These are phyloP conservation scores for Tetrapisispora phaffii DNA, from an alignment of 805 yeast genomes.

Conservation along the genomic window DNA sequence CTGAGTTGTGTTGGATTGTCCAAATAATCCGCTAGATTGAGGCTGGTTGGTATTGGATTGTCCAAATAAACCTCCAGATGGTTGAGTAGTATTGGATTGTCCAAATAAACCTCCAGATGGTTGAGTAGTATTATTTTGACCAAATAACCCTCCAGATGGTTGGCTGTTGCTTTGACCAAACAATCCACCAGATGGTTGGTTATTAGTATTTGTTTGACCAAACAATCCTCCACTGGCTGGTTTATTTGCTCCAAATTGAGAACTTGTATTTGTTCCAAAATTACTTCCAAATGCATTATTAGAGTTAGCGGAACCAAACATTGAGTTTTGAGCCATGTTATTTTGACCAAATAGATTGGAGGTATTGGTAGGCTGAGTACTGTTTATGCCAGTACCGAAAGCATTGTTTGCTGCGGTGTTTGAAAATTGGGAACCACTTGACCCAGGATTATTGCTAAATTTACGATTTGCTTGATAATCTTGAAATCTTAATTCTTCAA, in stretches of 20 bases:
- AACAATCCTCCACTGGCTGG: slow-evolving; percentile 22
- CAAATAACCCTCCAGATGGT: no score
- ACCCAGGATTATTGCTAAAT: slow-evolving; percentile 13
- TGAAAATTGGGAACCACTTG: slow-evolving; percentile 9
- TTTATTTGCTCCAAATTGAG: slow-evolving; percentile 34
- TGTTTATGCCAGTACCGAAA: slow-evolving; percentile 9
- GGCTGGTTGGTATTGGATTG: slow-evolving; percentile 8
- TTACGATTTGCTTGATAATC: slow-evolving; percentile 65
- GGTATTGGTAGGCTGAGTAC: slow-evolving; percentile 7
- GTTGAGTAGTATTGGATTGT: slow-evolving; percentile 15
- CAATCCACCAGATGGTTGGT: slow-evolving; percentile 21
- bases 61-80: slow-evolving; percentile 28
- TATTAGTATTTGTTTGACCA: slow-evolving; percentile 16
- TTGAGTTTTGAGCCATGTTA: not conserved
- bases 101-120: slow-evolving; percentile 32
- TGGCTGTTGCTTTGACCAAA: slow-evolving; percentile 13
- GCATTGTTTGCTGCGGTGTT: slow-evolving; percentile 16
- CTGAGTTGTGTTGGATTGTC: slow-evolving; percentile 8
- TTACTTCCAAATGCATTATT: slow-evolving; percentile 12
- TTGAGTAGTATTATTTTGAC: slow-evolving; percentile 11
- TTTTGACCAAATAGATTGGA: slow-evolving; percentile 4
- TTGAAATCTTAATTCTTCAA: slow-evolving; percentile 80
- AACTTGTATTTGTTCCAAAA: slow-evolving; percentile 17
- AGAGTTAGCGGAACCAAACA: slow-evolving; percentile 15
- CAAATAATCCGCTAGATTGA: slow-evolving; percentile 13